Percentiles rank a stretch among this genome's conserved stretches.
Conservation (phyloP, 768 basidiomycete genomes). For the Lactarius indigo region DNA sequence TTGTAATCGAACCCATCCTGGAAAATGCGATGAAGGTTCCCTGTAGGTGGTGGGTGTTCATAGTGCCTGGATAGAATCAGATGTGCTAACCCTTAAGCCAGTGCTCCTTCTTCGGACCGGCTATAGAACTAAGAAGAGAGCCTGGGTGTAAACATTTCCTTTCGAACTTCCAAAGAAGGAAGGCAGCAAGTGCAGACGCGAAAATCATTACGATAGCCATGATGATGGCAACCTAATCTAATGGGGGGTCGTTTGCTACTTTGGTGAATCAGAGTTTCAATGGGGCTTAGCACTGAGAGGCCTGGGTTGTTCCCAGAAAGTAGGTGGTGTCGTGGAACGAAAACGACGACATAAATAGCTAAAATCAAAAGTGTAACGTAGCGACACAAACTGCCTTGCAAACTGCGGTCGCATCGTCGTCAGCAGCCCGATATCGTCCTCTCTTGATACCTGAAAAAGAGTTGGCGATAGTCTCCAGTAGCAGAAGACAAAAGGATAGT, state of each 20-base stretch:
- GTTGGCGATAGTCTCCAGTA: too few species aligned
- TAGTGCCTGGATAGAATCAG: too few species aligned
- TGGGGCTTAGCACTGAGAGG: too few species aligned
- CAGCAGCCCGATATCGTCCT: too few species aligned
- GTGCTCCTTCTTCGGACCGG: conserved; percentile 34
- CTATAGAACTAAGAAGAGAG: conserved; percentile 28
- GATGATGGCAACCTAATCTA: neutral
- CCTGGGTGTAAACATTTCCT: conserved; percentile 12
- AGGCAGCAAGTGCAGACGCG: conserved; percentile 13
- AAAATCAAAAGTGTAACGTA: too few species aligned
- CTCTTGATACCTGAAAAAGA: too few species aligned
- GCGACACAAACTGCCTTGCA: too few species aligned
- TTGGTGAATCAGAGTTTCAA: neutral
- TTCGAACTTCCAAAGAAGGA: conserved; percentile 26
- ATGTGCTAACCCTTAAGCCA: conserved; percentile 34
- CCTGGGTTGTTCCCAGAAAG: too few species aligned
- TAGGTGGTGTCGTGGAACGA: too few species aligned
- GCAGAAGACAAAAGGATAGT: too few species aligned
- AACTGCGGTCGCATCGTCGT: too few species aligned
- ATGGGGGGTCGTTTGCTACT: neutral
- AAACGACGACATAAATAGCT: too few species aligned
- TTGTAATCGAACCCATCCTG: conserved; percentile 35
- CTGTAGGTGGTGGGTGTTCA: conserved; percentile 21
- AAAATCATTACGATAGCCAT: neutral
- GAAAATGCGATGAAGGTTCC: conserved; percentile 34